A percentile compares a stretch with the other conserved stretches of the same genome.
Conservation (phyloP, 2,329 filamentous ascomycete genomes). For the Beauveria caledonica region DNA sequence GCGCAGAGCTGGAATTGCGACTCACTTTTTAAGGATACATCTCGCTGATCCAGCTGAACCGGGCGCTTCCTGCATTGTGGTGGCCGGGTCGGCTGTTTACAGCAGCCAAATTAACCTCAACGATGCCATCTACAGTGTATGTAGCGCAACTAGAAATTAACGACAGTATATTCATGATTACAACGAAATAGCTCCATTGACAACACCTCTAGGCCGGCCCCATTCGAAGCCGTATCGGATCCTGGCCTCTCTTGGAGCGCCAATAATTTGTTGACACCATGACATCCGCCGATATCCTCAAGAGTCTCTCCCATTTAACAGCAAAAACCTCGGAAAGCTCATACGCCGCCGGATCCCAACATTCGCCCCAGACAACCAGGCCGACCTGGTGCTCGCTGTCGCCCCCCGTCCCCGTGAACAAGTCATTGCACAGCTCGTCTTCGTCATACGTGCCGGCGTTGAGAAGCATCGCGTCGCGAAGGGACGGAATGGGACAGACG, state of each 20-base stretch:
- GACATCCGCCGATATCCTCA: conserved; percentile 12
- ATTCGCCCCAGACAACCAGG: conserved; percentile 40
- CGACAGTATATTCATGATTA: not conserved
- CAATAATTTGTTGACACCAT: not conserved
- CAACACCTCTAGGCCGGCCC: not conserved
- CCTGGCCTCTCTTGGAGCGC: not conserved
- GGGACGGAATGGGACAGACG: conserved; percentile 9
- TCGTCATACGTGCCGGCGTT: conserved; percentile 10
- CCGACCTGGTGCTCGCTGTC: conserved; percentile 8
- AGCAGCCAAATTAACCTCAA: not conserved
- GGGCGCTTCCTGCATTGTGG: not conserved
- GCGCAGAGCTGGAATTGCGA: not conserved
- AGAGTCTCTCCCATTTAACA: conserved; percentile 34
- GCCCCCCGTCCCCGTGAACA: conserved; percentile 7
- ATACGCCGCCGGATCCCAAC: conserved; percentile 36
- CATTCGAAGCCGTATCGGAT: not conserved
- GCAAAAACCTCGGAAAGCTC: conserved; percentile 36
- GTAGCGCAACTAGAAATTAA: not conserved
- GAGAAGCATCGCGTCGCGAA: conserved; percentile 7
- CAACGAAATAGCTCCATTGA: no score
- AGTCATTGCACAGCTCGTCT: conserved; percentile 13
- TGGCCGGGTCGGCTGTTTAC: not conserved
- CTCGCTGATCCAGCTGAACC: not conserved
- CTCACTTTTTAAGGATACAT: not conserved
- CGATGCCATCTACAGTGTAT: not conserved